Evolutionary conservation across 495 filamentous ascomycete genomes (phyloP), one percentile per base, ranked within the genome.

Genomic region (Articulospora tetracladia): DNA sequence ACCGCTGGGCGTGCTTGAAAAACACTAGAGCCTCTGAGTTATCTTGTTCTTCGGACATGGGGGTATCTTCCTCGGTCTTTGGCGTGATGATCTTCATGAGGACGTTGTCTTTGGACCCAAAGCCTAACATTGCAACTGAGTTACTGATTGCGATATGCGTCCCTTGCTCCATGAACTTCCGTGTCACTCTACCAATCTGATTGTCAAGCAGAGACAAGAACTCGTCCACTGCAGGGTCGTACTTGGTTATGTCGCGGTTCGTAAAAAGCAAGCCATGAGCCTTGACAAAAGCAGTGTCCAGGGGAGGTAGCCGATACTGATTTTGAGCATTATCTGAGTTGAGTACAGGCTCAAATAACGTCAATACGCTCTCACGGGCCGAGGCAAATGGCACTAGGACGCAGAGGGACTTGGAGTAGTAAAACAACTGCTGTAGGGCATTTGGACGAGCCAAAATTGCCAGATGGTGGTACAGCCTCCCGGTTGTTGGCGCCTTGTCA

Each of bases 381-480:
- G 64, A 60, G 12, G 52, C 39, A 34, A 69, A 69, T 10, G 67
- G 67, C 2, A 62, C 46, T 3, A 36, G 39, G 1, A 69, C 67
- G 17, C 60, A 67, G 1, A 77, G 69, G 0, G 75, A 74, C 53
- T 79, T 79, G 7, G 69, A 62, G 55, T 94, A 96, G 63, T 86
- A 88, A 60, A 86, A 92, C 0, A 95, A 71, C 68, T 95, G 91
- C 62, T 87, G 85, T 0, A 91, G 64, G 1, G 82, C 76, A 65
- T 91, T 87, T 0, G 89, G 90, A 13, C 90, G 77, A 12, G 91
- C 87, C 17, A 95, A 73, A 17, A 95, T 91, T 0, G 89, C 92
- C 6, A 94, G 77, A 68, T 95, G 92, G 70, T 96, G 92, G 56
- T 94, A 91, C 2, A 95, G 77, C 0, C 92, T 75, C 0, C 92